Percentiles rank a stretch among this genome's conserved stretches.
phyloP scores from a whole-genome alignment of 148 eudicot genomes.

The Amaranthus hypochondriacus region DNA sequence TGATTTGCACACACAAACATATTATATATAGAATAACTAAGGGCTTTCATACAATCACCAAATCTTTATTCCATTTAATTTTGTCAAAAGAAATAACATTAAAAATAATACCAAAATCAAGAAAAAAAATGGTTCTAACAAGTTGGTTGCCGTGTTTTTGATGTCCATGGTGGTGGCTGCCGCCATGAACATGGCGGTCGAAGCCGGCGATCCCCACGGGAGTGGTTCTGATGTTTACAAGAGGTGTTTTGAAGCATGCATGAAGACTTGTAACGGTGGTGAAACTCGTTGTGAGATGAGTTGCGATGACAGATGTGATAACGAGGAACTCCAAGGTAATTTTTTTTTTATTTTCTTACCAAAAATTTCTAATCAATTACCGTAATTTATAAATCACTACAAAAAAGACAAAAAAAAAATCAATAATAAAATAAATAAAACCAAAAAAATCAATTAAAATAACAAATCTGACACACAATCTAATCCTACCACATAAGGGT shows the following conservation, averaged over 20 bases:
- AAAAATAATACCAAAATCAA: neutral
- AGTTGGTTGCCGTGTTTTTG: conserved; percentile 22
- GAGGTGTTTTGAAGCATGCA: conserved; percentile 15
- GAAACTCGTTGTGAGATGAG: conserved; percentile 24
- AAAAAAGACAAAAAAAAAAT: too few species aligned
- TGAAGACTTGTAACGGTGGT: conserved; percentile 7
- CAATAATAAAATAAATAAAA: too few species aligned
- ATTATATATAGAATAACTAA: neutral
- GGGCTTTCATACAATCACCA: neutral
- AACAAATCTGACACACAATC: too few species aligned
- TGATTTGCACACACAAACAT: too few species aligned
- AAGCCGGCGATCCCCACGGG: neutral
- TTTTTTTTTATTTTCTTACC: too few species aligned
- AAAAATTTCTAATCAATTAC: too few species aligned
- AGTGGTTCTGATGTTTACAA: conserved; percentile 18
- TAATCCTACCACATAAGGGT: too few species aligned
- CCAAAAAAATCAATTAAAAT: too few species aligned
- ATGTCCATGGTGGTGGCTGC: conserved; percentile 25
- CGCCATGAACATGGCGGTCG: conserved; percentile 13
- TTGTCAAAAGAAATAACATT: neutral
- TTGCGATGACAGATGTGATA: conserved; percentile 23
- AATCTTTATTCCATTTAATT: neutral
- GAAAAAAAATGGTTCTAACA: conserved; percentile 16
- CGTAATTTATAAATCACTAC: too few species aligned
- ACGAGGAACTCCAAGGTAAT: conserved; percentile 15